These are phyloP conservation scores for Glycine tomentella DNA, from an alignment of 306 rosid species.

Conservation along the genomic window DNA sequence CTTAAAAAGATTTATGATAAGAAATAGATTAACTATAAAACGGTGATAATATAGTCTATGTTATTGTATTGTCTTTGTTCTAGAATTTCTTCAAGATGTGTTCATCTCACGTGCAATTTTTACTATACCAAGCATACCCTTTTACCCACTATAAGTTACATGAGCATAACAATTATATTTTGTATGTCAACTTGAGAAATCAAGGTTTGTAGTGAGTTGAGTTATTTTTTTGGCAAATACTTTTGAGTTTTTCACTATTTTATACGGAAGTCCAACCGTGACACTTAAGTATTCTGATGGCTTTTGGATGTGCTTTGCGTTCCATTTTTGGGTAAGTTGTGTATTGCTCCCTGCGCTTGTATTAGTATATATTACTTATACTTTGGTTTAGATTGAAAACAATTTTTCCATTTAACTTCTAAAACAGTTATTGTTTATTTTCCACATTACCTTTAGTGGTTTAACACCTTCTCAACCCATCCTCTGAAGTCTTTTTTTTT, in stretches of 20 bases:
- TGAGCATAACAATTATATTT: not conserved
- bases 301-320: not conserved
- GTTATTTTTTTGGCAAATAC: not conserved
- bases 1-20: not conserved
- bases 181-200: not conserved
- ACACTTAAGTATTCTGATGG: not conserved
- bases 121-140: not conserved
- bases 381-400: not conserved
- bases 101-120: not conserved
- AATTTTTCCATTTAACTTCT: not conserved
- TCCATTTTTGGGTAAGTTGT: not conserved
- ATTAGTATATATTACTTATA: not conserved
- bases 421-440: slow-evolving; percentile 6
- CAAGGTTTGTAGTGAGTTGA: no score
- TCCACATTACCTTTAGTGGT: not conserved
- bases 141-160: not conserved
- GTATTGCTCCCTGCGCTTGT: not conserved
- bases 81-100: not conserved
- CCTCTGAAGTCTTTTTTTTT: not conserved
- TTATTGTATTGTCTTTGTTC: not conserved
- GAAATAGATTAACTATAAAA: not conserved
- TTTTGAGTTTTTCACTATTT: slow-evolving; percentile 6
- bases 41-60: not conserved
- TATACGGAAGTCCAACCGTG: not conserved
- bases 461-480: not conserved